A percentile compares a stretch with the other conserved stretches of the same genome.
Conservation (phyloP, 495 filamentous ascomycete species). For the Trichocladium antarcticum region DNA sequence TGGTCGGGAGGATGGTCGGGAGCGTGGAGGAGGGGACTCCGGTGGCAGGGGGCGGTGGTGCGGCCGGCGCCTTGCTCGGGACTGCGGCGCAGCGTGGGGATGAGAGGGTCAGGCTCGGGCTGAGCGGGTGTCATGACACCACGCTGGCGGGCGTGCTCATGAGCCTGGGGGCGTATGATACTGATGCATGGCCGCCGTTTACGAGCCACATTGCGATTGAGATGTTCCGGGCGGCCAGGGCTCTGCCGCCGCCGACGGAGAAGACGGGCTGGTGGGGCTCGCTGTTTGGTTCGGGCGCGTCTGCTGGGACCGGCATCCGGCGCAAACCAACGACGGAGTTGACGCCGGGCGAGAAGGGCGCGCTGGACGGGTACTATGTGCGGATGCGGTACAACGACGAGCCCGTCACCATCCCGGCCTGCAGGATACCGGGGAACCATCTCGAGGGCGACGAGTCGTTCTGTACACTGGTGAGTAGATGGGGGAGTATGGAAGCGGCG, state of each 20-base stretch:
- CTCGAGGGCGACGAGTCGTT: slow-evolving; percentile 81
- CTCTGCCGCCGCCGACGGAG: slow-evolving; percentile 2
- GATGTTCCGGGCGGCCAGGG: slow-evolving; percentile 53
- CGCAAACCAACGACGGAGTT: slow-evolving; percentile 42
- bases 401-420: slow-evolving; percentile 70
- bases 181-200: slow-evolving; percentile 74
- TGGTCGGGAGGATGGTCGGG: slow-evolving; percentile 74
- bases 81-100: slow-evolving; percentile 48
- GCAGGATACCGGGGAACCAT: slow-evolving; percentile 65
- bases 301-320: slow-evolving; percentile 33
- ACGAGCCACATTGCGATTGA: slow-evolving; percentile 88
- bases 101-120: slow-evolving; percentile 34
- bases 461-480: slow-evolving; percentile 66
- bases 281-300: slow-evolving; percentile 28
- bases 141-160: slow-evolving; percentile 72
- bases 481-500: too few species aligned
- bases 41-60: slow-evolving; percentile 33
- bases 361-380: slow-evolving; percentile 69
- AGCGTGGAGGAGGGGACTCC: slow-evolving; percentile 43
- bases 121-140: slow-evolving; percentile 91
- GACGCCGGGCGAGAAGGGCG: slow-evolving; percentile 39
- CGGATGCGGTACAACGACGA: slow-evolving; percentile 87
- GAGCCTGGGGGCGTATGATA: slow-evolving; percentile 66
- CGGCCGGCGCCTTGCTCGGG: slow-evolving; percentile 41
- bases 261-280: slow-evolving; percentile 38